Conservation (phyloP, 441 rosid genomes). For the Gossypium aridum region DNA sequence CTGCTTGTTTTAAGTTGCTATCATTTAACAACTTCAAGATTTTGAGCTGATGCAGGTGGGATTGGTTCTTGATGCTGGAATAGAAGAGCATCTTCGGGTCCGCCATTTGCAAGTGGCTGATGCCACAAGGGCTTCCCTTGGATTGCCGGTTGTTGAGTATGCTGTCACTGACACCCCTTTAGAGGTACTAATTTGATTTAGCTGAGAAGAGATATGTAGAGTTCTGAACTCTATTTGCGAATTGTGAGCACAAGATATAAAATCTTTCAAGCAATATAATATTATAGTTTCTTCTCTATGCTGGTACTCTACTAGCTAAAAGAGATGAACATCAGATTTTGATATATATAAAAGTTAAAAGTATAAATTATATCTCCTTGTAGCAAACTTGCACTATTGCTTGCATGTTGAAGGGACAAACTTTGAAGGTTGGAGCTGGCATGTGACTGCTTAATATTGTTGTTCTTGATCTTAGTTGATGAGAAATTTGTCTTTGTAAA, state of each 20-base stretch:
- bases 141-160: conserved; percentile 51
- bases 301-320: neutral
- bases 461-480: neutral
- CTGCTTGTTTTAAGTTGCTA: neutral
- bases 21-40: neutral
- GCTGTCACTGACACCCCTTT: conserved; percentile 43
- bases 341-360: neutral
- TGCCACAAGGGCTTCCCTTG: conserved; percentile 66
- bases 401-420: neutral
- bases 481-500: neutral
- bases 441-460: neutral
- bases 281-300: neutral
- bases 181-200: conserved; percentile 23
- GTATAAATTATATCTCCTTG: neutral
- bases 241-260: neutral
- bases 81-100: conserved; percentile 46
- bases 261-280: neutral
- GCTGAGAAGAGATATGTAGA: neutral
- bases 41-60: conserved; percentile 41
- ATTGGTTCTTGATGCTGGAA: conserved; percentile 57
- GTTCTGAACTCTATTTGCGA: neutral
- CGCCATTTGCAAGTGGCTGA: conserved; percentile 63
- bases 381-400: neutral
- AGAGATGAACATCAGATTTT: neutral
- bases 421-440: neutral